Percentiles rank a stretch among this genome's conserved stretches.
phyloP scores from a whole-genome alignment of 257 asterid genomes.

The Solanum arcanum region DNA sequence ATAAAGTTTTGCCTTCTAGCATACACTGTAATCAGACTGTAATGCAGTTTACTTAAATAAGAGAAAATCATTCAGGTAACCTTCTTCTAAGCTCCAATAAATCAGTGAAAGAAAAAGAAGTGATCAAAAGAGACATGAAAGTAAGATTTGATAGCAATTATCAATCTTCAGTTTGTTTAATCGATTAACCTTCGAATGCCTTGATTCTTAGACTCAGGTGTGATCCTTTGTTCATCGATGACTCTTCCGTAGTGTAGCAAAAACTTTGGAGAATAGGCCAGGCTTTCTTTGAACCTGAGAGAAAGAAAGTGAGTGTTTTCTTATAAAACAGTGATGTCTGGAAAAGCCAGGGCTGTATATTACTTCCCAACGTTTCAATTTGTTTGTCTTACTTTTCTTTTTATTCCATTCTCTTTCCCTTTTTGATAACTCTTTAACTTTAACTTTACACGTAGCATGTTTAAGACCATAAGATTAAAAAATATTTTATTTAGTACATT shows the following conservation, averaged over 20 bases:
- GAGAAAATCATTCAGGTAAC: background rate
- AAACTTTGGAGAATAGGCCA: conserved; percentile 8
- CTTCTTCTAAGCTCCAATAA: background rate
- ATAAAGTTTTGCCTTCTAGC: background rate
- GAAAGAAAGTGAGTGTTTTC: background rate
- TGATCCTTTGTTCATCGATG: background rate
- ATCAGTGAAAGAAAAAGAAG: background rate
- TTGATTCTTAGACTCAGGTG: background rate
- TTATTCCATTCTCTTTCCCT: background rate
- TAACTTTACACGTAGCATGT: background rate
- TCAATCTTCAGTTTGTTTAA: background rate
- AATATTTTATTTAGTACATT: background rate
- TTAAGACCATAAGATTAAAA: background rate
- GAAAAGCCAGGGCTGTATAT: background rate
- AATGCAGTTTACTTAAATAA: background rate
- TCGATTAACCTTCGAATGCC: background rate
- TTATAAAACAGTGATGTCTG: no score
- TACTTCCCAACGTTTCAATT: background rate
- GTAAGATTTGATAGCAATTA: background rate
- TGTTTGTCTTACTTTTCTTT: background rate
- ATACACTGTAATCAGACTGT: background rate
- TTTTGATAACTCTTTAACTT: background rate
- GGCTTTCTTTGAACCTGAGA: conserved; percentile 15
- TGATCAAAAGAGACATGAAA: background rate
- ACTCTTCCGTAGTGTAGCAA: conserved; percentile 2